Conservation (phyloP, 2,329 filamentous ascomycete genomes). For the Rutstroemia sp. region DNA sequence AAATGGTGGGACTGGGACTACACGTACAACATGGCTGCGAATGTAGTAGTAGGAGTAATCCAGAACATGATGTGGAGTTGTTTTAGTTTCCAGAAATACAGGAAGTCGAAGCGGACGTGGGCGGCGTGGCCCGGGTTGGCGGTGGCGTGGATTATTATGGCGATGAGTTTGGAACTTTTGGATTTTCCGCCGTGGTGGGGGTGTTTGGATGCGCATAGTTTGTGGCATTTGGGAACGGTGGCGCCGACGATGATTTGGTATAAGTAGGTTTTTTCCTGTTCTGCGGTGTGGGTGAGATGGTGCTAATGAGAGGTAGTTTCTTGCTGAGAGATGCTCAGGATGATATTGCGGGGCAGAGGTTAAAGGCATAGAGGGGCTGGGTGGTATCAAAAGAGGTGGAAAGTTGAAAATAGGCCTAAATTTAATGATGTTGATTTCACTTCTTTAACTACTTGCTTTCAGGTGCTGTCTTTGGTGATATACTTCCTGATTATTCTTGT, state of each 20-base stretch:
- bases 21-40: constrained; percentile 95
- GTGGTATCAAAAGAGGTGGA: too few species aligned
- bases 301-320: constrained; percentile 50
- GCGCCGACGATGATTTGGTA: constrained; percentile 87
- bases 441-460: too few species aligned
- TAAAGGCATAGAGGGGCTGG: constrained; percentile 51
- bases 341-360: constrained; percentile 64
- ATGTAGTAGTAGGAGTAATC: constrained; percentile 71
- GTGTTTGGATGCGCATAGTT: constrained; percentile 82
- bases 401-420: too few species aligned
- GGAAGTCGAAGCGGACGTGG: constrained; percentile 66
- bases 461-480: too few species aligned
- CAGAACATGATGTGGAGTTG: constrained; percentile 81
- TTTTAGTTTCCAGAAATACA: constrained; percentile 72
- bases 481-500: too few species aligned
- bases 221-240: constrained; percentile 95
- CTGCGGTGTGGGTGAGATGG: constrained; percentile 4
- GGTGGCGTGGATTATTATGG: constrained; percentile 83
- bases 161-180: constrained; percentile 92
- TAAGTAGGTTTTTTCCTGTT: constrained; percentile 76
- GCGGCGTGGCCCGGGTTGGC: constrained; percentile 84
- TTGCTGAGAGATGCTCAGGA: constrained; percentile 78
- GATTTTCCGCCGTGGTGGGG: constrained; percentile 84
- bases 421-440: too few species aligned
- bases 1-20: constrained; percentile 89